These are phyloP conservation scores for Sporothrix inflata DNA, from an alignment of 2,329 filamentous ascomycete genomes.

Conservation along the genomic window DNA sequence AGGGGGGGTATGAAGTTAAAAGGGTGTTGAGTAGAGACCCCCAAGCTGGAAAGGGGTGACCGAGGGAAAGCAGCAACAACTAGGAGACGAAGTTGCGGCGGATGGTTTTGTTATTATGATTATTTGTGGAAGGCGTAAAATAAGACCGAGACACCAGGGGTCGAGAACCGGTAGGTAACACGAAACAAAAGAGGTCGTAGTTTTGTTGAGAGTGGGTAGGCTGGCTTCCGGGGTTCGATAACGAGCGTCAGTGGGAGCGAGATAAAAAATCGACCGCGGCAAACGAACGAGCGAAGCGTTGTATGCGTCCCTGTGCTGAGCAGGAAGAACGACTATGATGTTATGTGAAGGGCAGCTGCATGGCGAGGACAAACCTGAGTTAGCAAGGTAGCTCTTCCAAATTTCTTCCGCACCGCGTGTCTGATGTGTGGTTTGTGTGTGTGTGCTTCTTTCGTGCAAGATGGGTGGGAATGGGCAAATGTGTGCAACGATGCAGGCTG, in stretches of 20 bases:
- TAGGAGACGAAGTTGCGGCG: neutral
- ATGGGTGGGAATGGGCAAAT: conserved; percentile 18
- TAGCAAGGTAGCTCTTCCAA: conserved; percentile 35
- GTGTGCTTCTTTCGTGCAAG: conserved; percentile 22
- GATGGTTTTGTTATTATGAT: neutral
- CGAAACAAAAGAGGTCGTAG: conserved; percentile 12
- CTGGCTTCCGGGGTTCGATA: neutral
- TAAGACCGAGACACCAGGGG: conserved; percentile 22
- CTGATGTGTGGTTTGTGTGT: neutral
- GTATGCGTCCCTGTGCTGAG: neutral
- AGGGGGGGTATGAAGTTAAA: neutral
- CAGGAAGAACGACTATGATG: conserved; percentile 28
- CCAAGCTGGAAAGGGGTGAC: neutral
- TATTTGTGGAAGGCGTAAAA: conserved; percentile 15
- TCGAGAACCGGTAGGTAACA: conserved; percentile 14
- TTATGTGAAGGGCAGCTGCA: conserved; percentile 44
- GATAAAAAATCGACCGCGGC: neutral
- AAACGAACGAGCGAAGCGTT: neutral
- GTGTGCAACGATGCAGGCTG: conserved; percentile 28
- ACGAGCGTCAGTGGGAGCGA: neutral
- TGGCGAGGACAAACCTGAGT: conserved; percentile 38
- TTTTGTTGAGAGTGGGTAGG: neutral
- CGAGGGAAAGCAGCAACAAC: neutral
- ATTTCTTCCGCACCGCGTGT: conserved; percentile 6
- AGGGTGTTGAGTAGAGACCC: neutral